These are phyloP conservation scores for Hebeloma cylindrosporum DNA, from an alignment of 768 basidiomycete genomes.

Conservation along the genomic window DNA sequence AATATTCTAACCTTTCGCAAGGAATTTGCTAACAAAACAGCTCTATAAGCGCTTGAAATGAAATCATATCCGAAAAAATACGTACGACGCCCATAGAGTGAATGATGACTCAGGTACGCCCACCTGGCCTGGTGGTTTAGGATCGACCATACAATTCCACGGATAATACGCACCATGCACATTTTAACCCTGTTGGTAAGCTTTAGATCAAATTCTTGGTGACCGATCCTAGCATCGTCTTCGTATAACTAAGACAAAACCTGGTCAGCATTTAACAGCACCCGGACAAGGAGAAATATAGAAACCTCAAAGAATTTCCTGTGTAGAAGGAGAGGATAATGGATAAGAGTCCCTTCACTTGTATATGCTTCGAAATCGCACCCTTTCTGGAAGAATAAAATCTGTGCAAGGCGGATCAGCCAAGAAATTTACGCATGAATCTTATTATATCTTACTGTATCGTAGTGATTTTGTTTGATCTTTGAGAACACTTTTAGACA, in stretches of 20 bases:
- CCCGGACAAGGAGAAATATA: too few relatives aligned
- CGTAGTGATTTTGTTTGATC: slow-evolving; percentile 97
- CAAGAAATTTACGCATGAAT: slow-evolving; percentile 16
- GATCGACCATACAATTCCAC: background rate
- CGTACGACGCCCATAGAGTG: slow-evolving; percentile 89
- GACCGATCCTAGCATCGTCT: slow-evolving; percentile 91
- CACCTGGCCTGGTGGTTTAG: slow-evolving; percentile 48
- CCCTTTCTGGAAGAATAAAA: slow-evolving; percentile 99
- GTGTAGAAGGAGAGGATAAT: slow-evolving; percentile 4
- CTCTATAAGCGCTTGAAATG: background rate
- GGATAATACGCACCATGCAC: slow-evolving; percentile 75
- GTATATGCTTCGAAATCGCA: slow-evolving; percentile 25
- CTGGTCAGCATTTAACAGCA: slow-evolving; percentile 1
- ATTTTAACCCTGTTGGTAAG: slow-evolving; percentile 92
- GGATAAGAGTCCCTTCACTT: background rate
- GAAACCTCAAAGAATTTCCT: slow-evolving; percentile 87
- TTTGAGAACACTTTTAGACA: slow-evolving; percentile 26
- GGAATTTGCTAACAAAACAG: slow-evolving; percentile 60
- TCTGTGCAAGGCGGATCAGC: slow-evolving; percentile 36
- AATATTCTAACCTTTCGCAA: slow-evolving; percentile 68
- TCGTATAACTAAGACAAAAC: slow-evolving; percentile 70
- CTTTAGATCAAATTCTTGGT: slow-evolving; percentile 94
- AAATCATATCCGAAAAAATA: slow-evolving; percentile 20
- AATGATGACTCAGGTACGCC: slow-evolving; percentile 95
- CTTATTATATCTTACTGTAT: slow-evolving; percentile 58